phyloP scores from a whole-genome alignment of 108 stramenopile genomes.

The Craspedostauros australis region DNA sequence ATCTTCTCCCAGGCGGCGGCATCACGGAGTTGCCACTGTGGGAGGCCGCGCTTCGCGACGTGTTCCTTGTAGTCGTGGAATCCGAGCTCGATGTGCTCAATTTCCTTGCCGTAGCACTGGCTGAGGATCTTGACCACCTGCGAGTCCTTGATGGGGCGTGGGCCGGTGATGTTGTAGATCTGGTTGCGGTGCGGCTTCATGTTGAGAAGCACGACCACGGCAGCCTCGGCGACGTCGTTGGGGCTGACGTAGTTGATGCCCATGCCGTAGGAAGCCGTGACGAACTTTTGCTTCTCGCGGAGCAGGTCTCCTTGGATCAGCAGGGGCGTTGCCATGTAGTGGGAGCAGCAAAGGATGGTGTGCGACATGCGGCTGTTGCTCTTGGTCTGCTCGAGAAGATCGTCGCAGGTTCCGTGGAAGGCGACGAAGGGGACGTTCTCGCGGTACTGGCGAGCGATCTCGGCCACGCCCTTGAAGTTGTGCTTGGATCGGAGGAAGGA shows the following conservation, averaged over 20 bases:
- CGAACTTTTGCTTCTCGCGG: slow-evolving; percentile 20
- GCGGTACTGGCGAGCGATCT: slow-evolving; percentile 12
- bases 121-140: slow-evolving; percentile 27
- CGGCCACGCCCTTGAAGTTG: background rate
- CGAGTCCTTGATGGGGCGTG: slow-evolving; percentile 30
- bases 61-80: slow-evolving; percentile 26
- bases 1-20: slow-evolving; percentile 39
- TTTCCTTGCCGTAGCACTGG: slow-evolving; percentile 16
- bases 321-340: slow-evolving; percentile 47
- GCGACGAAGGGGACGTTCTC: slow-evolving; percentile 27
- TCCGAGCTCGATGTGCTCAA: slow-evolving; percentile 28
- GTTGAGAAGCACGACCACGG: slow-evolving; percentile 31
- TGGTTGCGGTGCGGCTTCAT: slow-evolving; percentile 41
- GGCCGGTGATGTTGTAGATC: slow-evolving; percentile 46
- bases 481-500: slow-evolving; percentile 32
- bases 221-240: slow-evolving; percentile 54
- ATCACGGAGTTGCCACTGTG: slow-evolving; percentile 33
- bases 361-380: slow-evolving; percentile 23
- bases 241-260: slow-evolving; percentile 56
- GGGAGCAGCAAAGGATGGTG: slow-evolving; percentile 38
- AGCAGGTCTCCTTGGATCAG: slow-evolving; percentile 21
- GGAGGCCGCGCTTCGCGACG: slow-evolving; percentile 22
- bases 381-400: slow-evolving; percentile 17
- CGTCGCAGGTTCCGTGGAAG: slow-evolving; percentile 39
- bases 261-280: slow-evolving; percentile 40